phyloP scores from a whole-genome alignment of 2,329 filamentous ascomycete species.

The Calycina herbarum region DNA sequence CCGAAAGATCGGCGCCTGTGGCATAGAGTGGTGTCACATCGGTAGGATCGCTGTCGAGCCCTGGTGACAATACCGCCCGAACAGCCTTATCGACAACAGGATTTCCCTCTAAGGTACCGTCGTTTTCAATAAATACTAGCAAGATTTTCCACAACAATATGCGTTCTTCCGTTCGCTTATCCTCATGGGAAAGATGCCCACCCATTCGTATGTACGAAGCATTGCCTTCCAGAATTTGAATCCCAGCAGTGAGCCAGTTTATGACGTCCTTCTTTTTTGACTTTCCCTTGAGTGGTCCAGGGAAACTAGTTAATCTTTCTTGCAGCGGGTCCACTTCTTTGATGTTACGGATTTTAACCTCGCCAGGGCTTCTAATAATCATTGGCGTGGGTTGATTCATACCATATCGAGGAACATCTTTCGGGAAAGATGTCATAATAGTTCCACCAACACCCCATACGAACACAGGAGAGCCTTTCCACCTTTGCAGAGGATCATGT shows the following conservation, averaged over 20 bases:
- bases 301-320: constrained; percentile 77
- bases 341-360: constrained; percentile 74
- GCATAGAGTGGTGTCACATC: constrained; percentile 37
- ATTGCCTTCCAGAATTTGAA: constrained; percentile 69
- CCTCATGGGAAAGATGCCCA: constrained; percentile 55
- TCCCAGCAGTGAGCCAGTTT: constrained; percentile 75
- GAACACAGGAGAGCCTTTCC: constrained; percentile 87
- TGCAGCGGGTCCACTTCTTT: constrained; percentile 71
- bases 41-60: constrained; percentile 39
- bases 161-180: constrained; percentile 76
- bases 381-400: constrained; percentile 67
- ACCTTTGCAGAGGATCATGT: constrained; percentile 78
- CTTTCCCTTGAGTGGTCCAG: constrained; percentile 85
- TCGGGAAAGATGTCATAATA: constrained; percentile 82
- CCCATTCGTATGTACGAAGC: constrained; percentile 42
- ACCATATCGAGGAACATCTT: constrained; percentile 82
- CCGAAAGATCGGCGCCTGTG: constrained; percentile 42
- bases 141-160: constrained; percentile 86
- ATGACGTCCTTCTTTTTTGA: constrained; percentile 93
- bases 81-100: constrained; percentile 72
- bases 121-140: constrained; percentile 78
- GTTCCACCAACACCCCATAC: constrained; percentile 85
- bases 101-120: constrained; percentile 77
- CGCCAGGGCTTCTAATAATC: constrained; percentile 79
- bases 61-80: constrained; percentile 70